Evolutionary conservation across 2,329 filamentous ascomycete species (phyloP), one percentile per base, ranked within the genome.

Genomic region (Lasiodiplodia sp.): DNA sequence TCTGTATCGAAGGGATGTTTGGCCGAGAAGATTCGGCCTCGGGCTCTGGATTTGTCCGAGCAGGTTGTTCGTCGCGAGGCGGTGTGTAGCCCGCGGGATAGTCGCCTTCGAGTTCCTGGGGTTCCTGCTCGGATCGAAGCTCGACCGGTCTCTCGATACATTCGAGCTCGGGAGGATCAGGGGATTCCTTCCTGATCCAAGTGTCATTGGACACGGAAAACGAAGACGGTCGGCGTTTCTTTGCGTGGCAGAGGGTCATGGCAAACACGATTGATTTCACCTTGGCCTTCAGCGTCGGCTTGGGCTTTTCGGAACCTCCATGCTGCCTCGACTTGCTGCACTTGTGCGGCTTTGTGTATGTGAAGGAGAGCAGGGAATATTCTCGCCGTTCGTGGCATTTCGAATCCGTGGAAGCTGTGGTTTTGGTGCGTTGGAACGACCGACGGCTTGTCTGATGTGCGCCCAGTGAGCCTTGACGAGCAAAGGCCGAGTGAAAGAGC

Each of bases 321-420:
- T 38, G 38, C 18, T 38, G 8, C 16, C 28, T 60, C 18, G 23
- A 16, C 38, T 28, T 47, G 57, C 37, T 47, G 21, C 57, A 60
- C 23, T 60, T 60, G 37, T 60, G 57, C 18, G 21, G 57, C 14
- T 60, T 60, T 21, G 57, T 60, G 38, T 60, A 60, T 14, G 57
- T 47, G 37, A 60, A 60, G 6, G 57, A 60, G 23, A 60, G 57
- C 10, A 60, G n/a, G 16, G 57, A 60, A 40, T 60, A 60, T 47
- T 60, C 57, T 18, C 57, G 57, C 16, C 47, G 57, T 21, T 60
- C 57, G 38, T 47, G 57, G 23, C 57, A 60, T 38, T 25, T 38
- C 14, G 34, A 23, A 12, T 60, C 57, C 37, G 57, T 16, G 10
- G 57, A 16, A 5, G 21, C 12, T 60, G 37, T 23, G 18, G 34